Evolutionary conservation across 306 rosid genomes (phyloP), one percentile per base, ranked within the genome.

Genomic region (Pueraria montana): DNA sequence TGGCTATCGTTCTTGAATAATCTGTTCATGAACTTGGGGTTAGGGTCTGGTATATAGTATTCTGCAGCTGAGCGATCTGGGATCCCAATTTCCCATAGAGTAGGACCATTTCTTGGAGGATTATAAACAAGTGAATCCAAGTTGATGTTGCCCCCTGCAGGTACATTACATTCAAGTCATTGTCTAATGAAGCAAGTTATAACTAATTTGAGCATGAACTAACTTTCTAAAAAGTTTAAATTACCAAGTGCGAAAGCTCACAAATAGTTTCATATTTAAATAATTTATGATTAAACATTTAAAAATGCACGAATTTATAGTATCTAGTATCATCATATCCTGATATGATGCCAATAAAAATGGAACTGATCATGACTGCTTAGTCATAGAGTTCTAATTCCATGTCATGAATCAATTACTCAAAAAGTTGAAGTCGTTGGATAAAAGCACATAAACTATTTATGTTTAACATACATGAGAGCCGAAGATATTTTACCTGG

Each of bases 71-170:
- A 55, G 8, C 98, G 94, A 75, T 96, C 99, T 0, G 99, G 98
- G 67, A 91, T 18, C 52, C 99, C 98, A 10, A 96, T 96, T 77
- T 93, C 98, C 99, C 97, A 96, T 0, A 93, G 68, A 11, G 96
- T 93, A 0, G 94, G 88, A 5, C 99, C 99, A 65, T 86, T 89
- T 86, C 98, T 93, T 50, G 97, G 97, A 75, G 96, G 93, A 27
- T 34, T 77, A 63, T 84, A 93, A 2, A 89, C 88, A 27, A 92
- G 40, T 45, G 42, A 13, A 6, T 38, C 36, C 86, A 96, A 73
- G 0, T 59, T 42, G 23, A 88, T 84, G 53, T 46, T 23, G 21
- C 66, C 0, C 13, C 94, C 98, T 94, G 79, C 83, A 73, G 20
- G 14, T 43, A 53, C 50, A 83, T 48, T 6, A 43, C 62, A 77